Conservation (phyloP, 352 stramenopile genomes). For the Globisporangium alternatum region DNA sequence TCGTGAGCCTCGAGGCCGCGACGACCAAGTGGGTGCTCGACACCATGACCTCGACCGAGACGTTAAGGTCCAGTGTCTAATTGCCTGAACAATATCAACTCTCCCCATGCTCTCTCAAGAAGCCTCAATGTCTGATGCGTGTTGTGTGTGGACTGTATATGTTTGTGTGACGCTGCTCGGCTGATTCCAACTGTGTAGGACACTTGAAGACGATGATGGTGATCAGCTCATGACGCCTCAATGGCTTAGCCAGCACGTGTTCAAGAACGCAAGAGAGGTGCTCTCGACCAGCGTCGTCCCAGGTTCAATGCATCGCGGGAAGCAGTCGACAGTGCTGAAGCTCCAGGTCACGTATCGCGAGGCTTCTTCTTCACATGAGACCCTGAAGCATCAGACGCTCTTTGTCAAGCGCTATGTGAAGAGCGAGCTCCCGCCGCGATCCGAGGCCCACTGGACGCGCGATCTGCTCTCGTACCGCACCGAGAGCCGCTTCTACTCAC, state of each 20-base stretch:
- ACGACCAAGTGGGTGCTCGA: constrained; percentile 35
- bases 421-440: constrained; percentile 44
- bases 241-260: constrained; percentile 44
- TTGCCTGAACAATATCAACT: constrained; percentile 6
- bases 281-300: constrained; percentile 24
- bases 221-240: constrained; percentile 29
- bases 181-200: constrained; percentile 24
- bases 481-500: constrained; percentile 58
- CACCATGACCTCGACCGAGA: constrained; percentile 42
- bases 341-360: constrained; percentile 29
- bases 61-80: constrained; percentile 45
- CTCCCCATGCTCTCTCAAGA: not conserved
- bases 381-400: constrained; percentile 18
- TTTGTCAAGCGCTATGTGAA: constrained; percentile 70
- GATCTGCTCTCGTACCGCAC: constrained; percentile 61
- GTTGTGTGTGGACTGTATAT: constrained; percentile 5
- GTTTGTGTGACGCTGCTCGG: not conserved
- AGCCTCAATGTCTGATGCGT: not conserved
- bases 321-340: constrained; percentile 49
- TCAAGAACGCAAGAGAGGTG: constrained; percentile 15
- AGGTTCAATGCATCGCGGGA: constrained; percentile 40
- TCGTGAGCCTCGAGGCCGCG: constrained; percentile 42
- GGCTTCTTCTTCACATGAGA: not conserved
- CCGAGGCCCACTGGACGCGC: constrained; percentile 43
- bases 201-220: constrained; percentile 28